Base-by-base conservation (phyloP, 805 yeast genomes). In the Candida cerambycidarum region DNA sequence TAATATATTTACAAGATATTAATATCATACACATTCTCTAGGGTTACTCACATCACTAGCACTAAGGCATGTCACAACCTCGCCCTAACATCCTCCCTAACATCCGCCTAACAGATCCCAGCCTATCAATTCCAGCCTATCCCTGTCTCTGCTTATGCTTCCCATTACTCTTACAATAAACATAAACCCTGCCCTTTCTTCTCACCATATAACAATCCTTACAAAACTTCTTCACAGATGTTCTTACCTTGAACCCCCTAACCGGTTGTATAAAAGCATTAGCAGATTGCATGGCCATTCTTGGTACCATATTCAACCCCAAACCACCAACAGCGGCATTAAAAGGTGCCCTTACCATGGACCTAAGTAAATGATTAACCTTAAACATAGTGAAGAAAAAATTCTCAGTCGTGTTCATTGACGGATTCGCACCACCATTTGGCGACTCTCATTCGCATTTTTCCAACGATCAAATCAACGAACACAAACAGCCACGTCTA, bases 141-240 rank as follows among this genome's bases (percentile, higher is more conserved):
- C 88, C 88, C 65, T 88, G 96, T 65, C 96, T 87, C 67, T 90
- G 97, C 67, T 90, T 90, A 67, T 90, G 98, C 62, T 88, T 89
- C 49, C 89, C 89, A 62, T 90, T 88, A 37, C 93, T 75, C 63
- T 90, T 93, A 75, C 99, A 92, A 61, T 87, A 83, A 30, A 93
- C 96, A 52, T 88, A 89, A 10, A 90, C 92, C 57, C 93, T 77
- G 32, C 99, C 99, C 68, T 90, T 93, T 66, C 98, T 84, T 67
- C 95, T 85, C 9, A 93, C 97, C 66, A 88, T 79, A 69, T 79
- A 65, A 63, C 99, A 93, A 62, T 88, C 93, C 29, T 83, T 75
- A 64, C 99, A 93, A 67, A 88, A 85, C 72, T 87, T 93, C 72
- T 90, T 90, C 42, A 93, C 95, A 0, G 98, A 79, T 4, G 97